Evolutionary conservation across 306 rosid species (phyloP).

Genomic region (Luffa aegyptiaca): DNA sequence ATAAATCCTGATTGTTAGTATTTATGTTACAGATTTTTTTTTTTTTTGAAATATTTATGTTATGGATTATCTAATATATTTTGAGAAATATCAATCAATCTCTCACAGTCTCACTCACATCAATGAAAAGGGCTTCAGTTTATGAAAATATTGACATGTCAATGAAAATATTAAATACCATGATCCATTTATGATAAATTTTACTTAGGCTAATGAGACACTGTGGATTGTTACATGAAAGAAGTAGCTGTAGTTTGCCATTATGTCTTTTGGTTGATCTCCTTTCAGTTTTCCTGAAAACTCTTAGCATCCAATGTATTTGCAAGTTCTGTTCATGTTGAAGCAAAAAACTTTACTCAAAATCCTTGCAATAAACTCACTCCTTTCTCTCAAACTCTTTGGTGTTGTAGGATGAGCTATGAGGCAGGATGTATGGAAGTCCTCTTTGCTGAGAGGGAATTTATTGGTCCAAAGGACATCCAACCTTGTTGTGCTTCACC

Average conservation of each 20-base stretch:
- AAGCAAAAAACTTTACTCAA: neutral
- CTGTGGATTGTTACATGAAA: neutral
- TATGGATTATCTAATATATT: no score
- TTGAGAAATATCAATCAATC: neutral
- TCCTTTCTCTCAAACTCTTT: neutral
- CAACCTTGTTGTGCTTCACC: neutral
- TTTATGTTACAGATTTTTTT: no score
- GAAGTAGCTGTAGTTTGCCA: neutral
- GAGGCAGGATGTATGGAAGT: neutral
- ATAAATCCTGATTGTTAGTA: no score
- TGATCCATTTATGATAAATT: neutral
- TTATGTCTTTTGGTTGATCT: no score
- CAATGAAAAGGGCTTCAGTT: neutral
- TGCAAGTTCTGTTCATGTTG: neutral
- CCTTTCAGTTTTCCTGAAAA: no score
- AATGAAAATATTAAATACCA: neutral
- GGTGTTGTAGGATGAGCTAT: slow-evolving; percentile 8
- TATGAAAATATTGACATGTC: neutral
- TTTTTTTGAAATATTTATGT: no score
- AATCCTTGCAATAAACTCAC: neutral
- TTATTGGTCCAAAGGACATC: neutral
- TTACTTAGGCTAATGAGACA: neutral
- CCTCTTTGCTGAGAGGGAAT: neutral
- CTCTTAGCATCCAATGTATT: neutral
- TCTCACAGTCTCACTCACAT: neutral